Evolutionary conservation across 2,329 filamentous ascomycete genomes (phyloP).

Genomic region (Ustilaginoidea virens): DNA sequence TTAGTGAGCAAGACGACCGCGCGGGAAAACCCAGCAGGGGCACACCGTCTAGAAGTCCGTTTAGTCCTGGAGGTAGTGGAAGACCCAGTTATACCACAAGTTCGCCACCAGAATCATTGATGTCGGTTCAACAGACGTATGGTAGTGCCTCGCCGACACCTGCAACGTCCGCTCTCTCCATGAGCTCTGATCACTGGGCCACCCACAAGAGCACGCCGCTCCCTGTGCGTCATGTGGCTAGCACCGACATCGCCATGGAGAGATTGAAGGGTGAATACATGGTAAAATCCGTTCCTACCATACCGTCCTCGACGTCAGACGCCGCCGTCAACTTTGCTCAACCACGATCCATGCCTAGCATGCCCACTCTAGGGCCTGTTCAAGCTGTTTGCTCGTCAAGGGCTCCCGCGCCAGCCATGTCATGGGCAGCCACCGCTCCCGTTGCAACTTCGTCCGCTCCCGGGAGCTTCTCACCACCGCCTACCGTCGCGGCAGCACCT

Average conservation of each 20-base stretch:
- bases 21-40: constrained; percentile 1
- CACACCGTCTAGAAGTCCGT: constrained; percentile 1
- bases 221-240: constrained; percentile 5
- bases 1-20: constrained; percentile 11
- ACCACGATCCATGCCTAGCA: constrained; percentile 10
- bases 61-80: constrained; percentile 4
- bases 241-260: constrained; percentile 9
- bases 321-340: constrained; percentile 9
- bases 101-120: constrained; percentile 6
- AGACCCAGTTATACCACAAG: constrained; percentile 8
- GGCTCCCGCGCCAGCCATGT: constrained; percentile 7
- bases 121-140: constrained; percentile 5
- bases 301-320: constrained; percentile 7
- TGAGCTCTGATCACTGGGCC: constrained; percentile 11
- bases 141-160: constrained; percentile 3
- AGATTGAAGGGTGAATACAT: constrained; percentile 10
- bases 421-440: constrained; percentile 24
- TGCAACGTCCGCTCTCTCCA: constrained; percentile 5
- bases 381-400: constrained; percentile 10
- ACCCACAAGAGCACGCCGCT: constrained; percentile 4
- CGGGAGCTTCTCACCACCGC: constrained; percentile 31
- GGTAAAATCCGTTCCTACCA: constrained; percentile 7
- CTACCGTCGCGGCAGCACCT: constrained; percentile 7
- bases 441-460: constrained; percentile 29
- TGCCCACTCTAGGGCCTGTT: constrained; percentile 9